Base-by-base conservation (phyloP, 225 moss, liverwort and hornwort species). In the Lunularia cruciata region DNA sequence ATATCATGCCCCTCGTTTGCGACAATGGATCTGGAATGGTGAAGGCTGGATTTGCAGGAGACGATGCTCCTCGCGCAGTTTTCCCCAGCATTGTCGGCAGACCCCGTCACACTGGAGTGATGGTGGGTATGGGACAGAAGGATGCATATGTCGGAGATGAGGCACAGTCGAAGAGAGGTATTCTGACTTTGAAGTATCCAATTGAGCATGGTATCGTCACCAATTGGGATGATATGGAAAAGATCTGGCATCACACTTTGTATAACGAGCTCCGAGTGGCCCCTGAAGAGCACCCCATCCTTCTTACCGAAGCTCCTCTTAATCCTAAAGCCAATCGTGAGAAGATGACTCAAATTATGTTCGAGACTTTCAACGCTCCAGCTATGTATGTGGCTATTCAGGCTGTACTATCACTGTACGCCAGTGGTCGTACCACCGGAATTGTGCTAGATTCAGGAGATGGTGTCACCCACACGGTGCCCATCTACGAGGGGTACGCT, bases 271-370 rank as follows among this genome's bases (percentile, higher is more conserved):
- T 89, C 65, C 86, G 89, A 30, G 89, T 88, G 53, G 83, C 88
- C 13, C 88, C 88, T 0, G 88, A 88, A 65, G 88, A 88, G 63
- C 88, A 88, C 38, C 86, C 86, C 4, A 85, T 88, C 28, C 75
- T 88, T 27, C 65, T 88, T 25, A 88, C 88, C 0, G 88, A 89
- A 68, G 86, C 88, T 8, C 86, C 88, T 3, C 79, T 89, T 63
- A 89, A 89, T 65, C 88, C 88, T 0, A 89, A 89, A 80, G 88
- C 88, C 19, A 89, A 89, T 79, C 84, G 88, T 64, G 88, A 89
- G 82, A 88, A 88, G 60, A 88, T 88, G 88, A 88, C 88, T 0
- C 88, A 88, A 73, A 88, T 88, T 45, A 88, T 88, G 88, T 88
- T 88, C 38, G 88, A 88, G 69, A 88, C 86, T 0, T 89, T 89